Base-by-base conservation (phyloP, 2,329 filamentous ascomycete species). In the Sporothrix globosa region DNA sequence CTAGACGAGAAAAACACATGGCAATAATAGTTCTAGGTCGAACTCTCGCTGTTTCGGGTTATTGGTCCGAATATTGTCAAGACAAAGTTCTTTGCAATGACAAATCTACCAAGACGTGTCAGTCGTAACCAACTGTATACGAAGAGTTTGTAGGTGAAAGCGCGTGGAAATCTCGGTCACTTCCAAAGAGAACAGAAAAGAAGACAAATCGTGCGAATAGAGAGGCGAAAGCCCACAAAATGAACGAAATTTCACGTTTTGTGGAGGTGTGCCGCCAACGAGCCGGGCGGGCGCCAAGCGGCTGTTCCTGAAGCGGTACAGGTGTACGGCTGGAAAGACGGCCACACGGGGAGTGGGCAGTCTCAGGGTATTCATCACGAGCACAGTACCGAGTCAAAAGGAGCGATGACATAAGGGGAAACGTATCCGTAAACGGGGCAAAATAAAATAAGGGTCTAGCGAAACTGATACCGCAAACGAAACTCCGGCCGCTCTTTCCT, bases 171-270 rank as follows among this genome's bases (percentile, higher is more conserved):
- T 63, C 41, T 6, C 6, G 14, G 41, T 46, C 54, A 21, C n/a
- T 63, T 17, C 21, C 21, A 46, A 46, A 63, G 10, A 46, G 58
- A 63, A 46, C 4, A 9, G 6, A 17, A 44, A 7, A 27, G 19
- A 41, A 60, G 1, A 11, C 14, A 44, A 44, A 44, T 14, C 44
- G 34, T 61, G 56, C n/a, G 21, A 61, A 9, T 24, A 9, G 21
- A 58, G 44, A 46, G 58, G 39, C 58, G 58, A 63, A 46, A 46
- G 58, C 58, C 39, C 41, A 17, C 39, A 63, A 24, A 44, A 63
- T 27, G 58, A 63, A 63, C 58, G 58, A 63, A 46, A 46, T 63
- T 63, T 63, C 58, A 46, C 58, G 17, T 46, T 63, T 46, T 63
- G 39, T 58, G 54, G 54, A 58, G 54, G 39, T 46, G n/a, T 24